Conservation (phyloP, 805 yeast species). For the Tetrapisispora pingtungensis region DNA sequence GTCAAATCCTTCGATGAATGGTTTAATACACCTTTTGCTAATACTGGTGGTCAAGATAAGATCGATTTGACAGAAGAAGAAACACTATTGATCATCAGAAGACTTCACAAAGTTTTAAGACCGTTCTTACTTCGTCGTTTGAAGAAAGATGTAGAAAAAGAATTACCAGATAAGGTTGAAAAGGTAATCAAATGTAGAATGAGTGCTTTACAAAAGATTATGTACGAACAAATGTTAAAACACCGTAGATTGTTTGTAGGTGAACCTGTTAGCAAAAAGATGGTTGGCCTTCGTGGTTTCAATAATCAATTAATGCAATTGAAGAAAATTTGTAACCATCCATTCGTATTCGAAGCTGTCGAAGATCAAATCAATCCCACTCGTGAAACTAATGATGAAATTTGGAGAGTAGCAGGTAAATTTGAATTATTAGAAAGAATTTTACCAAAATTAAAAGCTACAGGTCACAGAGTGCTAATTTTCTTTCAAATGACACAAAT, state of each 20-base stretch:
- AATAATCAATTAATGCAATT: constrained; percentile 80
- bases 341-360: constrained; percentile 76
- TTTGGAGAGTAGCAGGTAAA: constrained; percentile 74
- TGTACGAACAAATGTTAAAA: constrained; percentile 71
- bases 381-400: constrained; percentile 49
- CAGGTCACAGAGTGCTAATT: constrained; percentile 71
- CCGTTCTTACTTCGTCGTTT: constrained; percentile 77
- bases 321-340: constrained; percentile 79
- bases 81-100: constrained; percentile 65
- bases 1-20: constrained; percentile 82
- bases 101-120: constrained; percentile 78
- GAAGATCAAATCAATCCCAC: constrained; percentile 60
- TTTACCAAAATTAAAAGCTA: constrained; percentile 61
- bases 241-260: constrained; percentile 61
- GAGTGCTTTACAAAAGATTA: constrained; percentile 57
- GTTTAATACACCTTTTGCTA: constrained; percentile 84
- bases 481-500: constrained; percentile 86
- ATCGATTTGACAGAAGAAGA: constrained; percentile 81
- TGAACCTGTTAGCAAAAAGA: constrained; percentile 45
- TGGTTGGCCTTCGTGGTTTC: constrained; percentile 55
- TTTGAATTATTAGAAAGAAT: constrained; percentile 69
- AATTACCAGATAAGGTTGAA: constrained; percentile 75
- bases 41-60: constrained; percentile 73
- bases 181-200: constrained; percentile 71
- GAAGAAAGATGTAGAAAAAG: constrained; percentile 81